A percentile compares a stretch with the other conserved stretches of the same genome.
Evolutionary conservation across 108 stramenopile species (phyloP).

Genomic region (Pseudonitzschia multistriata): DNA sequence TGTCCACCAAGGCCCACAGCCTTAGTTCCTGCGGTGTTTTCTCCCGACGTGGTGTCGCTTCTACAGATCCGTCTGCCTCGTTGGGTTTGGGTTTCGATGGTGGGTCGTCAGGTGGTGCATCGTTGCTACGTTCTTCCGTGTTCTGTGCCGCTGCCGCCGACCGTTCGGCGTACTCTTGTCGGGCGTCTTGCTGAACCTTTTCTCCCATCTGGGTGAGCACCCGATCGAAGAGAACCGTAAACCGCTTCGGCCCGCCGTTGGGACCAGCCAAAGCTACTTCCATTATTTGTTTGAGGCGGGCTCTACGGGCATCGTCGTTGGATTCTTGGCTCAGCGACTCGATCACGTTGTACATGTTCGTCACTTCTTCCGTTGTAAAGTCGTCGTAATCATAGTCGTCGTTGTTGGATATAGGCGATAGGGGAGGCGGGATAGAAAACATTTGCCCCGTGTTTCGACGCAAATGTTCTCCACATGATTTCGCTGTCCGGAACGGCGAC

Average conservation of each 20-base stretch:
- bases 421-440: neutral
- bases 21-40: conserved; percentile 18
- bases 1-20: conserved; percentile 68
- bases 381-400: conserved; percentile 10
- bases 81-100: neutral
- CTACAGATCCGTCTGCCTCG: conserved; percentile 11
- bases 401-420: conserved; percentile 3
- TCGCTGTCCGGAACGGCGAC: no score
- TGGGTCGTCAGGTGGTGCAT: conserved; percentile 6
- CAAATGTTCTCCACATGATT: neutral
- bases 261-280: conserved; percentile 50
- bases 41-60: neutral
- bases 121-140: neutral
- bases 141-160: conserved; percentile 23
- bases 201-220: conserved; percentile 52
- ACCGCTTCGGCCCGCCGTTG: conserved; percentile 34
- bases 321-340: conserved; percentile 52
- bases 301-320: conserved; percentile 55
- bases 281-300: conserved; percentile 40
- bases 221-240: conserved; percentile 36
- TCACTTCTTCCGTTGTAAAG: conserved; percentile 45
- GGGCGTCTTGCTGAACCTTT: conserved; percentile 55
- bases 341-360: conserved; percentile 68
- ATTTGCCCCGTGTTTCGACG: neutral
- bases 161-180: conserved; percentile 25